phyloP scores from a whole-genome alignment of 108 stramenopile genomes.

The Skeletonema tropicum region DNA sequence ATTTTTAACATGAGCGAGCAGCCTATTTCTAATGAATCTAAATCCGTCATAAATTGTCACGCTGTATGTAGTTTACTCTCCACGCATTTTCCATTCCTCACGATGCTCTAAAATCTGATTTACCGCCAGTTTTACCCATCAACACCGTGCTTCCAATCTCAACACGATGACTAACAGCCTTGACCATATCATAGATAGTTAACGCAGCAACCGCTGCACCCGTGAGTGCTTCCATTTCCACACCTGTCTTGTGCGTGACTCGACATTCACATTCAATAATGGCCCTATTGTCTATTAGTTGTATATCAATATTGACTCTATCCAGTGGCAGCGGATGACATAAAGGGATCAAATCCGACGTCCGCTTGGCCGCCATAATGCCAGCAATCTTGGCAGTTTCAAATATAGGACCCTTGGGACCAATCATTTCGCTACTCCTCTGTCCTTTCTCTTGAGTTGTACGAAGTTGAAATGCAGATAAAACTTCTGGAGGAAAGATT shows the following conservation, averaged over 20 bases:
- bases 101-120: constrained; percentile 35
- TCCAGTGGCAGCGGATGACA: constrained; percentile 87
- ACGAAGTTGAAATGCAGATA: constrained; percentile 59
- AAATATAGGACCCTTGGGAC: constrained; percentile 89
- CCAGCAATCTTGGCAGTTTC: constrained; percentile 84
- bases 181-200: constrained; percentile 97
- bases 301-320: constrained; percentile 72
- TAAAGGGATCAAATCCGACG: constrained; percentile 82
- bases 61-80: too few species aligned
- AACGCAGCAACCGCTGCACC: constrained; percentile 93
- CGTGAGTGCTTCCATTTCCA: constrained; percentile 98
- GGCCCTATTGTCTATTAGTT: constrained; percentile 47
- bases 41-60: too few species aligned
- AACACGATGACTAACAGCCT: constrained; percentile 94
- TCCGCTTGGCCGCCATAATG: constrained; percentile 89
- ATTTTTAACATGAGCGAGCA: too few species aligned
- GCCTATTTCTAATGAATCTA: too few species aligned
- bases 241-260: constrained; percentile 93
- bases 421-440: constrained; percentile 58
- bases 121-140: constrained; percentile 87
- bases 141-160: constrained; percentile 70
- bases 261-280: constrained; percentile 80
- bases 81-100: background rate
- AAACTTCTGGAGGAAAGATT: constrained; percentile 41
- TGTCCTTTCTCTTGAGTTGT: constrained; percentile 44